Percentiles rank a stretch among this genome's conserved stretches.
These are phyloP conservation scores for Pythium sp. DNA, from an alignment of 352 stramenopile genomes.

Conservation along the genomic window DNA sequence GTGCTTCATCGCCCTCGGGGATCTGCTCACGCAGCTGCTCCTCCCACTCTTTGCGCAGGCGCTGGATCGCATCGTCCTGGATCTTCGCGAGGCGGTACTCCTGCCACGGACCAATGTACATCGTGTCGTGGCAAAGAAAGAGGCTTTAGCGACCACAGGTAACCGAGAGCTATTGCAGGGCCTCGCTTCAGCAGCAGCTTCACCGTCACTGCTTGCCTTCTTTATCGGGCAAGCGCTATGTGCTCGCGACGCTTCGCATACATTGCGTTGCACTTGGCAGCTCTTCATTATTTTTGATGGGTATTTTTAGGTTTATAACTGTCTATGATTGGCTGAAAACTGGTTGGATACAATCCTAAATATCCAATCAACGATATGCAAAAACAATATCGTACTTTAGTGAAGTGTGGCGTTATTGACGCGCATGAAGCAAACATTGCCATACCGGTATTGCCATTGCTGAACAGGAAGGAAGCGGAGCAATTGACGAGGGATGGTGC, in stretches of 20 bases:
- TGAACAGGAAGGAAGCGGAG: neutral
- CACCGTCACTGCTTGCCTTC: neutral
- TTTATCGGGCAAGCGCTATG: neutral
- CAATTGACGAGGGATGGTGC: slow-evolving; percentile 11
- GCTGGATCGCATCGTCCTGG: slow-evolving; percentile 74
- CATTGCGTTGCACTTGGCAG: neutral
- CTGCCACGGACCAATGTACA: slow-evolving; percentile 86
- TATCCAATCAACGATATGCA: neutral
- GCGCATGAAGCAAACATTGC: neutral
- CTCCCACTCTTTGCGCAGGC: slow-evolving; percentile 63
- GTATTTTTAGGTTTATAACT: neutral
- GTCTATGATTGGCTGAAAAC: slow-evolving; percentile 14
- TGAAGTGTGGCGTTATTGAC: neutral
- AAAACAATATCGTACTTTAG: slow-evolving; percentile 7
- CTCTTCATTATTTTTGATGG: neutral
- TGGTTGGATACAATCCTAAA: neutral
- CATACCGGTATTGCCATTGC: neutral
- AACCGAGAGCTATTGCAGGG: neutral
- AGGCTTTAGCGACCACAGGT: neutral
- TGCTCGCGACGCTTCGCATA: neutral
- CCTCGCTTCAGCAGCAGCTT: neutral
- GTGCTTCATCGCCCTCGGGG: slow-evolving; percentile 38
- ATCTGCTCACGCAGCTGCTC: slow-evolving; percentile 53
- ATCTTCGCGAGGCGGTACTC: slow-evolving; percentile 85
- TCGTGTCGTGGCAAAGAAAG: slow-evolving; percentile 18